Base-by-base conservation (phyloP, 805 yeast genomes). In the Hanseniaspora vineae region DNA sequence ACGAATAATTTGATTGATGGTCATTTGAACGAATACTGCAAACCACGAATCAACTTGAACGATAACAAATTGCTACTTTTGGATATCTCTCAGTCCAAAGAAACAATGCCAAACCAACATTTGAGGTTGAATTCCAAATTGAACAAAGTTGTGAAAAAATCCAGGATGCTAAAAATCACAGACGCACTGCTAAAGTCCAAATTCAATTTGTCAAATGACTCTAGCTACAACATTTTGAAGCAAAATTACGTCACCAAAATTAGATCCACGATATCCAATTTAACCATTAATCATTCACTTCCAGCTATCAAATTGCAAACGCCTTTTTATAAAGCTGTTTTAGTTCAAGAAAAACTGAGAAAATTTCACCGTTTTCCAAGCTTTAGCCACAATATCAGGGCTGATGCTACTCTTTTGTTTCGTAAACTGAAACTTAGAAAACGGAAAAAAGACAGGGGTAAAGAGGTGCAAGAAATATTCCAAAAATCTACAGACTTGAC, bases 181-280 rank as follows among this genome's bases (percentile, higher is more conserved):
- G 50, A 48, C 2, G 42, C 35, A 17, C 6, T 86, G 18, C 72
- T 74, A 35, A 47, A 39, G 39, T 61, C 71, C 50, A 81, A 83
- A 53, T 87, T 84, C 65, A 84, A 85, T 61, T 73, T 90, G 39
- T 88, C 97, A 8, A 92, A 92, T 64, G 98, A 92, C 64, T 74
- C 76, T 42, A 84, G 82, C 42, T 92, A 92, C 62, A 95, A 86
- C 49, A 66, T 82, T 46, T 69, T 92, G 54, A 84, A 83, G 58
- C 84, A 80, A 49, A 89, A 87, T 57, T 88, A 89, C 61, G 95
- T 88, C 61, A 79, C 94, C 39, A 90, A 86, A 68, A 85, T 90
- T 35, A 80, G 98, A 62, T 79, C 96, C 2, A 94, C 95, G 6
- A 80, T 92, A 57, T 95, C 97, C 42, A 86, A 90, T 54, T 71